These are phyloP conservation scores for Leccinum pachyderme DNA, from an alignment of 1,284 basidiomycete species.

Conservation along the genomic window DNA sequence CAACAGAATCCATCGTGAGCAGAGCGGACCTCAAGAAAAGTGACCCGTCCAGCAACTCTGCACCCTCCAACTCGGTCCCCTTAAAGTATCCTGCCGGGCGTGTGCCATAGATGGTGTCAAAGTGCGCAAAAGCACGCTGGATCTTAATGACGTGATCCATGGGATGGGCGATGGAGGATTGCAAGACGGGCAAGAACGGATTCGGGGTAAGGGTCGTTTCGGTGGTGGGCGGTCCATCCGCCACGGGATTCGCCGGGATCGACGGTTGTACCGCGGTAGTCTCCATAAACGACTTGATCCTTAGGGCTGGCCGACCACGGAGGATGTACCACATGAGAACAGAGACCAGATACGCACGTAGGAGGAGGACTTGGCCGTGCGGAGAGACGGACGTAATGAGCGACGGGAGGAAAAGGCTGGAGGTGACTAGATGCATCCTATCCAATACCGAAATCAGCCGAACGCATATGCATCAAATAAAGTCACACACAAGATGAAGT, in stretches of 20 bases:
- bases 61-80: conserved; percentile 38
- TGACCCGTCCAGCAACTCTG: conserved; percentile 33
- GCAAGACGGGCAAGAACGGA: conserved; percentile 33
- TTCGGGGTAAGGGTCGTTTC: conserved; percentile 26
- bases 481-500: conserved; percentile 47
- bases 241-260: not conserved
- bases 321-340: conserved; percentile 42
- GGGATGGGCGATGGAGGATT: conserved; percentile 33
- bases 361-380: conserved; percentile 38
- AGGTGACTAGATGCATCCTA: conserved; percentile 57
- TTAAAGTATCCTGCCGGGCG: conserved; percentile 31
- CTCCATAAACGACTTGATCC: conserved; percentile 42
- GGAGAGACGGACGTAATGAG: conserved; percentile 38
- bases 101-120: conserved; percentile 29
- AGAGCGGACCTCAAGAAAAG: conserved; percentile 32
- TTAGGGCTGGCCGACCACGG: conserved; percentile 40
- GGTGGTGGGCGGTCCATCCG: conserved; percentile 8
- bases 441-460: not conserved
- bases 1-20: conserved; percentile 29
- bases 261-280: conserved; percentile 19
- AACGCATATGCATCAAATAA: not conserved
- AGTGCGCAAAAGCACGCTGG: conserved; percentile 35
- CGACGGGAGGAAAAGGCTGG: conserved; percentile 49
- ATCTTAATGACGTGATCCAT: conserved; percentile 34
- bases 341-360: conserved; percentile 43